Base-by-base conservation (phyloP, 805 yeast species). In the Cyberlindnera mrakii region DNA sequence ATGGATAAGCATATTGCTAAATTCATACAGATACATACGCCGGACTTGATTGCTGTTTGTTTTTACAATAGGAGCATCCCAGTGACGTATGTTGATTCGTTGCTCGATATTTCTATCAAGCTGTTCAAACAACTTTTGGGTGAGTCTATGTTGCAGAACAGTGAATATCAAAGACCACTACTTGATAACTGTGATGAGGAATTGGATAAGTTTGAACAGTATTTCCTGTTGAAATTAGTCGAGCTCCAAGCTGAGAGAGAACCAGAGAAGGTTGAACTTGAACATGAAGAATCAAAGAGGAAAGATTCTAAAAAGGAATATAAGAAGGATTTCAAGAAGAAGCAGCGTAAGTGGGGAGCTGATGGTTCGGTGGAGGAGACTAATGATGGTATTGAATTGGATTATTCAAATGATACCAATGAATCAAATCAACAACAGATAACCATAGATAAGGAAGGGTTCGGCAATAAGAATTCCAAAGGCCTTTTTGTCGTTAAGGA, bases 401-500 rank as follows among this genome's bases (percentile, higher is more conserved):
- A 83, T 55, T 82, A 79, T 53, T 82, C 90, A 0, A 49, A 57
- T 4, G 45, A 46, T 5, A 43, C 53, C 3, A 59, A 33, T 4
- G 33, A 16, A 9, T 9, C 35, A 5, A 20, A 30, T 23, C 10
- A 27, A 57, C 6, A 45, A 40, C 5, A 5, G 33, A 3, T 39
- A 34, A 14, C 25, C 41, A 60, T 65, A 2, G 64, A 68, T 39
- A 57, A 58, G 18, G 58, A 58, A 16, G 53, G 57, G 1, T 62
- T 65, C 39, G 80, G 79, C 14, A 56, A 67, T 41, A 64, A 65
- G 43, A 66, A 62, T 15, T 54, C 48, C n/a, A 57, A 57, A 19
- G 90, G 89, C 5, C 77, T 76, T n/a, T 82, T 83, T 54, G 59
- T 83, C 33, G 78, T 84, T 11, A 77, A 70, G 42, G 88, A 82